Conservation (phyloP, 1,284 basidiomycete species). For the Boletus smithii region DNA sequence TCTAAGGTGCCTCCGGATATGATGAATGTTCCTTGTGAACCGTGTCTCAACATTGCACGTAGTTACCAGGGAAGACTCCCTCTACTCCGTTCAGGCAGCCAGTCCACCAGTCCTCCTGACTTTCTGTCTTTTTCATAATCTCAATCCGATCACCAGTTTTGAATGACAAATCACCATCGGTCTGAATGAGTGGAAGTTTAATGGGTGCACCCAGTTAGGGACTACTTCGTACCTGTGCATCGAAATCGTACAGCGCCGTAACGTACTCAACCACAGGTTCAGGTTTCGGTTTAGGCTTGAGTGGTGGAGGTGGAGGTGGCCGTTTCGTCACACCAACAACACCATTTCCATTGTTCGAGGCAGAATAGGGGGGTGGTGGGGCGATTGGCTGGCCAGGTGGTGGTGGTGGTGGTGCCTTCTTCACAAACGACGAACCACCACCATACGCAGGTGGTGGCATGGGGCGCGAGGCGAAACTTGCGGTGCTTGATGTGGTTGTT, state of each 20-base stretch:
- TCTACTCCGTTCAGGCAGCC: slow-evolving; percentile 80
- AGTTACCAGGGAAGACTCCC: slow-evolving; percentile 90
- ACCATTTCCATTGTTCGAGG: slow-evolving; percentile 30
- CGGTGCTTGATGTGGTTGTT: slow-evolving; percentile 37
- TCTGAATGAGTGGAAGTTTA: slow-evolving; percentile 43
- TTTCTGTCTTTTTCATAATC: slow-evolving; percentile 81
- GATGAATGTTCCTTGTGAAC: neutral
- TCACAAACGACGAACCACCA: slow-evolving; percentile 42
- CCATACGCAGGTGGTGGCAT: slow-evolving; percentile 36
- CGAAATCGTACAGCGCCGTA: slow-evolving; percentile 94
- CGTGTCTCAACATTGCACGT: slow-evolving; percentile 35
- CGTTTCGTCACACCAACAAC: slow-evolving; percentile 56
- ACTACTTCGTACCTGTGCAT: slow-evolving; percentile 59
- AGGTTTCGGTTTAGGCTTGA: slow-evolving; percentile 76
- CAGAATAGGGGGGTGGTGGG: slow-evolving; percentile 43
- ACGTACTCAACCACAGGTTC: slow-evolving; percentile 69
- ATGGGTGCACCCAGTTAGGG: neutral
- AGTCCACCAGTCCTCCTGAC: slow-evolving; percentile 98
- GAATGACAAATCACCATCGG: slow-evolving; percentile 93
- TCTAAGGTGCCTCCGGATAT: neutral
- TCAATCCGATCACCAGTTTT: slow-evolving; percentile 91
- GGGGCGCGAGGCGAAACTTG: slow-evolving; percentile 43
- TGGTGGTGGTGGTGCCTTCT: slow-evolving; percentile 45
- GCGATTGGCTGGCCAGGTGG: slow-evolving; percentile 46
- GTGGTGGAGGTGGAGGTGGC: slow-evolving; percentile 85